These are phyloP conservation scores for Dendrostoma leiphaemia DNA, from an alignment of 2,329 filamentous ascomycete species.

Conservation along the genomic window DNA sequence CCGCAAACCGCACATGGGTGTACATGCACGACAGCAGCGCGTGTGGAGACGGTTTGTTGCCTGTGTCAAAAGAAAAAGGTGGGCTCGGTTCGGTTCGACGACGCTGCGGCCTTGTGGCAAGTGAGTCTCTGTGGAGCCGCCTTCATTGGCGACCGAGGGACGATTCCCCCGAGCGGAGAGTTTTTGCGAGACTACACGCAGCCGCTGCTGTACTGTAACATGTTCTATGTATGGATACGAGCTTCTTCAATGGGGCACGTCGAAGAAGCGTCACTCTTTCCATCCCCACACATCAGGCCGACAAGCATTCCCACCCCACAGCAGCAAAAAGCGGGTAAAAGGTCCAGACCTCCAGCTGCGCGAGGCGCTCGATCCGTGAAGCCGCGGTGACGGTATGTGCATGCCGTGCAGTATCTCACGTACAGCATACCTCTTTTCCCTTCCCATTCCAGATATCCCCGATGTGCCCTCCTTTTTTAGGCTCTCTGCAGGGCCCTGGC, in stretches of 20 bases:
- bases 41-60: neutral
- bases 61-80: neutral
- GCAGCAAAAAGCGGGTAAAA: neutral
- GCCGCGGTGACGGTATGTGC: conserved; percentile 6
- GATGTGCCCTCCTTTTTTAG: conserved; percentile 2
- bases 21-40: neutral
- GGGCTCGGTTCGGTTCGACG: neutral
- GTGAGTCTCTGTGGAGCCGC: neutral
- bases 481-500: conserved; percentile 1
- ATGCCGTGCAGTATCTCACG: conserved; percentile 9
- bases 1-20: neutral
- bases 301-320: neutral
- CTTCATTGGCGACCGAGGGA: neutral
- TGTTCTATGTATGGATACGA: conserved; percentile 3
- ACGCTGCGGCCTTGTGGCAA: neutral
- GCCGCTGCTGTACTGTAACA: neutral
- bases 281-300: neutral
- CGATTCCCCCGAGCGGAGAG: neutral
- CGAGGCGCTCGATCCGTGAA: conserved; percentile 8
- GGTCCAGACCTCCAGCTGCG: conserved; percentile 10
- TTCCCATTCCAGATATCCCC: neutral
- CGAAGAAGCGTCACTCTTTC: no score
- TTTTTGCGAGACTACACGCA: neutral
- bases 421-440: conserved; percentile 1
- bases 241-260: neutral